Evolutionary conservation across 1,284 basidiomycete genomes (phyloP), one percentile per base, ranked within the genome.

Genomic region (Phaffia rhodozyma): DNA sequence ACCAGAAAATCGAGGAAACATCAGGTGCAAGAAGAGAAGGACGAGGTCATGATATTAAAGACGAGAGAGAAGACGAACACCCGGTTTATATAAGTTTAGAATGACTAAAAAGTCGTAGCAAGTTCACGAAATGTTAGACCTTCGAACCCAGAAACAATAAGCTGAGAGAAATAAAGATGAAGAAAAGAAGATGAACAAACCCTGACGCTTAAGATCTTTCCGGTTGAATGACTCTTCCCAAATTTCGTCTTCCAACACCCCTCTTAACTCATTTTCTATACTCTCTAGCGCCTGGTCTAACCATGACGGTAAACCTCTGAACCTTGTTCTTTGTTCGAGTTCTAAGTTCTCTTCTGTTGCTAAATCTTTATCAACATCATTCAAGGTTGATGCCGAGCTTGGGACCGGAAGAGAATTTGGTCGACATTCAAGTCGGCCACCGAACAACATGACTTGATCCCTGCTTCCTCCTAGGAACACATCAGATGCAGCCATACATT

Each of bases 81-180:
- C 76, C 0, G 76, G 74, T 0, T 66, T 67, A 66, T 80, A 80
- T 23, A 77, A 72, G 69, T 80, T 80, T 61, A 79, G 68, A 57
- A 80, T 80, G 25, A 74, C 65, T 62, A 48, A 20, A n/a, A 38
- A n/a, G 16, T 27, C 23, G 18, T 16, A 43, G 2, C 38, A 43
- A 43, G 16, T 11, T 16, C 38, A 43, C 38, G 16, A 11, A 5
- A 43, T 34, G 16, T 43, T 2, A 43, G 38, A 34, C 32, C 13
- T 43, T 43, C 13, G 7, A 16, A 16, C 38, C 38, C 13, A 7
- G 13, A 43, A 16, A 13, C 21, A 47, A 49, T 5, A 49, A 21
- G 53, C 52, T 1, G 53, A 27, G 13, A 59, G 58, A n/a, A 53
- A 47, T 16, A 25, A 32, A 13, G 30, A 32, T 3, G 18, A 30